Percentiles rank a stretch among this genome's conserved stretches.
These are phyloP conservation scores for Dictyostelium purpureum DNA, from an alignment of 78 protist species.

Conservation along the genomic window DNA sequence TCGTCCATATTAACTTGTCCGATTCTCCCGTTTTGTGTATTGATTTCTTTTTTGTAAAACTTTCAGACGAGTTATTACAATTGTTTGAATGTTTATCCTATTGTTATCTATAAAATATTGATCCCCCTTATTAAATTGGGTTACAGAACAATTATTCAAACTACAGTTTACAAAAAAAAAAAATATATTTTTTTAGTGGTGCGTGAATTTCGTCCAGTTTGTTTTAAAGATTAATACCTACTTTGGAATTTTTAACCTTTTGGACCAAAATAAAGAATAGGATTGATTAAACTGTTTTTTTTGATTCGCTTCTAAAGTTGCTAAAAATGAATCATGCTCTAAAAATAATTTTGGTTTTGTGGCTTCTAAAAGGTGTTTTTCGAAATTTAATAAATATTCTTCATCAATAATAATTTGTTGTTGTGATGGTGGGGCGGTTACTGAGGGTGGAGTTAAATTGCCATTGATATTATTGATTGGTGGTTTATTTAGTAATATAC, in stretches of 20 bases:
- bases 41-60: too few species aligned
- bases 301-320: neutral
- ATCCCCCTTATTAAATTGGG: too few species aligned
- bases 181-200: neutral
- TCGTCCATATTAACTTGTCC: too few species aligned
- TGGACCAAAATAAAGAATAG: neutral
- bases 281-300: neutral
- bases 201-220: too few species aligned
- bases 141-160: too few species aligned
- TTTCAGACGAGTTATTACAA: too few species aligned
- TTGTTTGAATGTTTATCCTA: too few species aligned
- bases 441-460: too few species aligned
- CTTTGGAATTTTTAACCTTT: neutral
- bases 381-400: constrained; percentile 7
- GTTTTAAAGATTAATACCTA: neutral
- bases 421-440: neutral
- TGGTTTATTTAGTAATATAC: neutral
- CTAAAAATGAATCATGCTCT: neutral
- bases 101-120: too few species aligned
- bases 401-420: neutral
- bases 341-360: neutral
- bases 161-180: neutral
- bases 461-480: neutral
- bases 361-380: neutral
- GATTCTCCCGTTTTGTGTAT: too few species aligned